Conservation (phyloP, 176 grass and related monocot species). For the bread wheat (Triticum aestivum) region DNA sequence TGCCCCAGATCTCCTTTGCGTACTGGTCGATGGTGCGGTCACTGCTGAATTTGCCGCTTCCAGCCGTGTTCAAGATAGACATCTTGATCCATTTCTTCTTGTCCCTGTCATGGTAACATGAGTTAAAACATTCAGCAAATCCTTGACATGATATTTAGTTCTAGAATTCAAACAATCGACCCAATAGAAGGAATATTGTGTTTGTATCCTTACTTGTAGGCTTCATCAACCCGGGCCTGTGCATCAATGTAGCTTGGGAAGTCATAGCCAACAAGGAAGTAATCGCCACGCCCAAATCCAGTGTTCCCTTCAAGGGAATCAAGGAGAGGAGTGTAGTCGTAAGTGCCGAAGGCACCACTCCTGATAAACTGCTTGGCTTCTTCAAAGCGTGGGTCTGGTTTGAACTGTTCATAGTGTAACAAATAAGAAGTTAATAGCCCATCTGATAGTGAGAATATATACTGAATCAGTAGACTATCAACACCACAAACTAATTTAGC, state of each 20-base stretch:
- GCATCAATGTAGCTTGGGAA: conserved; percentile 93
- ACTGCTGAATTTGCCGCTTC: conserved; percentile 96
- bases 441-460: conserved; percentile 14
- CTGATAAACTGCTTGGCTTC: conserved; percentile 85
- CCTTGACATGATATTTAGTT: background rate
- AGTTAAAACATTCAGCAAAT: background rate
- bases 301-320: conserved; percentile 92
- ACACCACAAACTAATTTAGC: background rate
- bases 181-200: conserved; percentile 10
- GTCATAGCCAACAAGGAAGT: conserved; percentile 98
- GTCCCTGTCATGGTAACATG: conserved; percentile 58
- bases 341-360: conserved; percentile 75
- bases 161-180: background rate
- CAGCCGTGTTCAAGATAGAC: conserved; percentile 96
- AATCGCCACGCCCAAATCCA: conserved; percentile 93
- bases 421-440: conserved; percentile 26
- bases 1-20: conserved; percentile 92
- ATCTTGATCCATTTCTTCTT: conserved; percentile 88
- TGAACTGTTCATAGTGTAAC: conserved; percentile 59
- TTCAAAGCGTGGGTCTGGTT: conserved; percentile 91
- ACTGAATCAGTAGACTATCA: background rate
- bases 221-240: conserved; percentile 74
- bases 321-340: conserved; percentile 83
- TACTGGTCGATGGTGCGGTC: conserved; percentile 94
- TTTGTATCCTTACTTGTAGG: conserved; percentile 85